Evolutionary conservation across 2,329 filamentous ascomycete species (phyloP).

Genomic region (Apiospora pterosperma): DNA sequence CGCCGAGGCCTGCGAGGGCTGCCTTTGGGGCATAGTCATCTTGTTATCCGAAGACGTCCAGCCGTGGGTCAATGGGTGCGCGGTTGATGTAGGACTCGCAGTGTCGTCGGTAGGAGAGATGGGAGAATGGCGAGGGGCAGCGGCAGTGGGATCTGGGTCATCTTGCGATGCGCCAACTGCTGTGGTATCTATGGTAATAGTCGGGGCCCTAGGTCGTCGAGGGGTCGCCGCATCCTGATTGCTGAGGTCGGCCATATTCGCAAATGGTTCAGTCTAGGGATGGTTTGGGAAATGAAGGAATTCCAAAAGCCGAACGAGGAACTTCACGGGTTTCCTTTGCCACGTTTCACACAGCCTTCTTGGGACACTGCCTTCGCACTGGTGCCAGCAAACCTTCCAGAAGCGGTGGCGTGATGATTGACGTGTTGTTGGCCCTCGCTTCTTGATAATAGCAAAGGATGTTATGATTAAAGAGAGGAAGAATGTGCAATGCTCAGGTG

Average conservation of each 20-base stretch:
- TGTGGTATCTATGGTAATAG: constrained; percentile 34
- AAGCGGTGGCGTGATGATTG: background rate
- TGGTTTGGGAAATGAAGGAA: background rate
- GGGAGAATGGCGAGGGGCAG: constrained; percentile 19
- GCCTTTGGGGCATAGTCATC: background rate
- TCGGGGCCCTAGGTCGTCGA: constrained; percentile 18
- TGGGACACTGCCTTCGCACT: background rate
- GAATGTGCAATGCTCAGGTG: background rate
- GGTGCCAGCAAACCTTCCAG: background rate
- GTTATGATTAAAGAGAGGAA: background rate
- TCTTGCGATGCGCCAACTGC: constrained; percentile 16
- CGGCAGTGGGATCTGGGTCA: constrained; percentile 14
- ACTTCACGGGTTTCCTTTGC: background rate
- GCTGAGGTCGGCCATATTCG: constrained; percentile 5
- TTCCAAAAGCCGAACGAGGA: background rate
- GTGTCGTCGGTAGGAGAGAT: constrained; percentile 24
- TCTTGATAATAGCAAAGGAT: background rate
- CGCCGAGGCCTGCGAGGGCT: constrained; percentile 18
- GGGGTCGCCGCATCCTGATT: background rate
- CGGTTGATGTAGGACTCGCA: constrained; percentile 23
- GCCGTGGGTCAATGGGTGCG: constrained; percentile 19
- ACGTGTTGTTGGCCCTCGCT: background rate
- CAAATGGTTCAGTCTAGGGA: background rate
- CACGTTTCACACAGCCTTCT: background rate
- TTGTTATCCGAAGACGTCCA: constrained; percentile 21